Base-by-base conservation (phyloP, 768 basidiomycete genomes). In the Podaxis pistillaris region DNA sequence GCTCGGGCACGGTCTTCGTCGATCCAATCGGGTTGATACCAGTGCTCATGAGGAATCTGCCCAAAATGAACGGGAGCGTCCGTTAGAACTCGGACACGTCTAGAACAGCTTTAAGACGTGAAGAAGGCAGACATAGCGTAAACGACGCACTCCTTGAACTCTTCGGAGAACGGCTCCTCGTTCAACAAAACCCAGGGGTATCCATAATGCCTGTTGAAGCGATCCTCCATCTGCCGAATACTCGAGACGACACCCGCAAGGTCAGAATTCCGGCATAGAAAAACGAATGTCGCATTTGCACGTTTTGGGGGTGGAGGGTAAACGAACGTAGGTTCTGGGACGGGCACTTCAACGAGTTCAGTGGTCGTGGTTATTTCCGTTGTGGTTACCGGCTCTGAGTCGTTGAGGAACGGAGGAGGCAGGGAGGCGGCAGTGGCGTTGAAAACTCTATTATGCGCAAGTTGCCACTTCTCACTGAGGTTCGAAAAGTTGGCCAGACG, bases 141-240 rank as follows among this genome's bases (percentile, higher is more conserved):
- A 40, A 11, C 12, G 28, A 44, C 80, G 46, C 60, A 88, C 84
- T 76, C 73, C 70, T 88, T 90, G 75, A 93, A 93, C 40, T 86
- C 83, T 5, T 88, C 85, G 2, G 83, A 81, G 71, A 93, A 93
- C 0, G 84, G 83, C 66, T 87, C 86, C 56, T 95, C 93, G 71
- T 95, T 94, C 41, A 96, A 79, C 68, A 94, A 85, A n/a, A 91
- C 85, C 77, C 88, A 94, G 8, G 91, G 90, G 73, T 94, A 94
- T 13, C 75, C 75, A 66, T 86, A 87, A 64, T 83, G 79, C 64
- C 78, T 80, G 77, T 98, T 98, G 76, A 96, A 96, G 30, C 90
- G 78, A 68, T 91, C 88, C 76, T 98, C 95, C 74, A 89, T 79
- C 63, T 85, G 83, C 65, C 83, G 82, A 64, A 90, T 85, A 62